phyloP scores from a whole-genome alignment of 306 rosid species.

The Macrotyloma uniflorum region DNA sequence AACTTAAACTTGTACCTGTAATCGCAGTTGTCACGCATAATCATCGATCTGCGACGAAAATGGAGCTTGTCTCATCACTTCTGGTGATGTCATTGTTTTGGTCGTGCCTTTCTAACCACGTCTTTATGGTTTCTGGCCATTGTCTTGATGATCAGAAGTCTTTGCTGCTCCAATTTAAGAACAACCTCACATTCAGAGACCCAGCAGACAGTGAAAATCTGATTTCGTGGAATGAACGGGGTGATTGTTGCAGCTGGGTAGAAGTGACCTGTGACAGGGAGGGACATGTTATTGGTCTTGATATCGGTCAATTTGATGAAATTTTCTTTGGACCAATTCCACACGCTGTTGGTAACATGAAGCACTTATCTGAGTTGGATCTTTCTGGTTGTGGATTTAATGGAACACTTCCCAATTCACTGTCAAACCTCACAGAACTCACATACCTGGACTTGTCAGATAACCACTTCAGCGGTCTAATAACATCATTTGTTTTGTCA shows the following conservation, averaged over 20 bases:
- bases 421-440: conserved; percentile 42
- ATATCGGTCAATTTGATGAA: neutral
- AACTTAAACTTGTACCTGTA: too few relatives aligned
- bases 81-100: neutral
- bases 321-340: conserved; percentile 45
- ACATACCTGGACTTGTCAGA: conserved; percentile 39
- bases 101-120: neutral
- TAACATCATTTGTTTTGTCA: conserved; percentile 46
- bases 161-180: neutral
- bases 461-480: conserved; percentile 40
- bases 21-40: too few relatives aligned
- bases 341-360: conserved; percentile 24
- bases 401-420: conserved; percentile 45
- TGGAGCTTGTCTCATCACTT: neutral
- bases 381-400: conserved; percentile 28
- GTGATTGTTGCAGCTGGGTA: neutral
- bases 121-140: neutral
- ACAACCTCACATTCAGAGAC: too few relatives aligned
- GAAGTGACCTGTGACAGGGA: neutral
- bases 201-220: too few relatives aligned
- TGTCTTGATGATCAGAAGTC: neutral
- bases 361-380: conserved; percentile 33
- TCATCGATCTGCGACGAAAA: neutral
- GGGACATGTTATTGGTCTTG: neutral
- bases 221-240: neutral